These are phyloP conservation scores for Pichia sp. DNA, from an alignment of 1,139 yeast species.

Conservation along the genomic window DNA sequence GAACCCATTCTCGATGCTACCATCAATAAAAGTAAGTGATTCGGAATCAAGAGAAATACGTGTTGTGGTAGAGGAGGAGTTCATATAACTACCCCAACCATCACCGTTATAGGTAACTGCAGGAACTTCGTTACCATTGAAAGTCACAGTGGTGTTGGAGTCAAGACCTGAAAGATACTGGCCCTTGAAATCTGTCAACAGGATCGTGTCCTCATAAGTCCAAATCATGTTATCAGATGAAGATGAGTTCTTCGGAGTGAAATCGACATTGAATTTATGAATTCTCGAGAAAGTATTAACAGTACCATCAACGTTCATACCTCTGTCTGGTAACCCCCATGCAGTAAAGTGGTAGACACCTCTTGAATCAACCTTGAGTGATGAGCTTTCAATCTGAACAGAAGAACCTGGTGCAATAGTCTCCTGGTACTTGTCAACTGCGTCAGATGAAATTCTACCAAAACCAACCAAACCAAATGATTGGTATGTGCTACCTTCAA, in stretches of 20 bases:
- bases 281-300: constrained; percentile 26
- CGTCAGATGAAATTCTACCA: constrained; percentile 25
- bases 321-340: constrained; percentile 31
- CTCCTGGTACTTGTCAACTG: constrained; percentile 28
- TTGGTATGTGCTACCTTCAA: constrained; percentile 24
- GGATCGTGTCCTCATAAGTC: constrained; percentile 27
- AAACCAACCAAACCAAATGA: constrained; percentile 29
- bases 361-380: constrained; percentile 16
- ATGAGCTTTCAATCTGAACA: constrained; percentile 21
- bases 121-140: constrained; percentile 26
- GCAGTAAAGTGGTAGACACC: constrained; percentile 27
- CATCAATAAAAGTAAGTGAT: constrained; percentile 25
- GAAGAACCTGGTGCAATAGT: constrained; percentile 32
- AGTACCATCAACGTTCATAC: constrained; percentile 31
- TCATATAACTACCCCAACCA: constrained; percentile 27
- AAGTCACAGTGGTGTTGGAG: constrained; percentile 25
- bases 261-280: constrained; percentile 23
- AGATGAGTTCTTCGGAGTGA: constrained; percentile 24
- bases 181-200: constrained; percentile 29
- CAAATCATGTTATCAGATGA: constrained; percentile 24
- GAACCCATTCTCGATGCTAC: constrained; percentile 29
- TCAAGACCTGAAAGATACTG: constrained; percentile 28
- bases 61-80: constrained; percentile 21
- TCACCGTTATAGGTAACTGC: constrained; percentile 29
- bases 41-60: constrained; percentile 30